Evolutionary conservation across 2,329 filamentous ascomycete genomes (phyloP).

Genomic region (Curvularia eragrostidis): DNA sequence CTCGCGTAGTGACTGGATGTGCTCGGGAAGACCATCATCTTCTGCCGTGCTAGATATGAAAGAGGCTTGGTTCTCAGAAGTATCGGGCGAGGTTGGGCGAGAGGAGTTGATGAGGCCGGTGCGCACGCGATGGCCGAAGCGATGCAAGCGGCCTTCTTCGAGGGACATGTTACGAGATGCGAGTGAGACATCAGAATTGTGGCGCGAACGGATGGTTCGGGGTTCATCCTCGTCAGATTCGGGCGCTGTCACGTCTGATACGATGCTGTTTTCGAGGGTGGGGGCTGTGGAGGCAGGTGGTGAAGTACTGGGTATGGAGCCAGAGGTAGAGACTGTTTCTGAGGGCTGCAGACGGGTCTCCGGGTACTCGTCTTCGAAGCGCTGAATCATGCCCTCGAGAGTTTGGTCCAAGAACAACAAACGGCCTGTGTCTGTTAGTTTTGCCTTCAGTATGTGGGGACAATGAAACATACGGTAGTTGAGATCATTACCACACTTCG

Average conservation of each 20-base stretch:
- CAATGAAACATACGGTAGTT: slow-evolving; percentile 72
- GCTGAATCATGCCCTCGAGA: slow-evolving; percentile 86
- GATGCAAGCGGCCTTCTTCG: slow-evolving; percentile 74
- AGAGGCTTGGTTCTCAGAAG: slow-evolving; percentile 18
- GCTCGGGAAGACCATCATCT: slow-evolving; percentile 44
- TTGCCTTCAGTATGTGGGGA: neutral
- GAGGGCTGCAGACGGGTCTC: slow-evolving; percentile 70
- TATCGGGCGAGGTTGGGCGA: slow-evolving; percentile 33
- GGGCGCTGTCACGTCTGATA: slow-evolving; percentile 30
- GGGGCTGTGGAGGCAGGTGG: slow-evolving; percentile 39
- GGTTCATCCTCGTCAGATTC: slow-evolving; percentile 53
- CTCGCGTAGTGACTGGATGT: slow-evolving; percentile 64
- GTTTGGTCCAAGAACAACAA: slow-evolving; percentile 89
- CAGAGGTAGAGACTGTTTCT: slow-evolving; percentile 39
- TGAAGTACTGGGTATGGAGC: slow-evolving; percentile 42
- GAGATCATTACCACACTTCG: slow-evolving; percentile 71
- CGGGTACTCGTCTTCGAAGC: slow-evolving; percentile 95
- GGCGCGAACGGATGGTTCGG: slow-evolving; percentile 61
- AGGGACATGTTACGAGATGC: slow-evolving; percentile 68
- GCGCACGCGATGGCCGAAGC: slow-evolving; percentile 70
- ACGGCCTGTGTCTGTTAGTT: slow-evolving; percentile 61
- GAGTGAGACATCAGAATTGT: slow-evolving; percentile 71
- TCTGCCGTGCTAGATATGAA: slow-evolving; percentile 45
- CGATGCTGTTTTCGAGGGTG: slow-evolving; percentile 38
- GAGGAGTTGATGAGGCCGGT: slow-evolving; percentile 63